Base-by-base conservation (phyloP, 768 basidiomycete species). In the Suillus weaverae region DNA sequence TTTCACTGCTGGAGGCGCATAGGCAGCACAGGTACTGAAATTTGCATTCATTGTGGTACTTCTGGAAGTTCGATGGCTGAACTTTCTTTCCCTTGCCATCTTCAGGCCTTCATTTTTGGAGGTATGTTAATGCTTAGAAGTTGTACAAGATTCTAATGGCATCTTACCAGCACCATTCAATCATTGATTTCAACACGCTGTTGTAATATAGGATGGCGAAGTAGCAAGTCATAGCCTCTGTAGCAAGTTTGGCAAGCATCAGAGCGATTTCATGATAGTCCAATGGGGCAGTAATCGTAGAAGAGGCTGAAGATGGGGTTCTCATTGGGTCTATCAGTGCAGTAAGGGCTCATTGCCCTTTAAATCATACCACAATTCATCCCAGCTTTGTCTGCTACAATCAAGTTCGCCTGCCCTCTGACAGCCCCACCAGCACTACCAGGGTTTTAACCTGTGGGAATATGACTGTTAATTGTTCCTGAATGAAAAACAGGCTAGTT, bases 1-100 rank as follows among this genome's bases (percentile, higher is more conserved):
- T 22, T 46, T 4, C 6, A 1, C 10, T 22, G 11, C n/a, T 48
- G 22, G 22, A 48, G 46, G 46, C 11, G 5, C 46, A 48, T 22
- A 48, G 13, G 22, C 48, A 50, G 48, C 48, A 50, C 6, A 8
- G 1, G 33, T 50, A 57, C 62, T 60, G 61, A 26, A 62, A 62
- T 35, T 33, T 22, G n/a, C 3, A 1, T 30, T 51, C 7, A 16
- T 30, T 3, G 4, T 8, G 14, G 8, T 51, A 51, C 50, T 51
- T 30, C 26, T 51, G 8, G 1, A 51, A 18, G 26, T 51, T 8
- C 3, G 4, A 51, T 0, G 2, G 50, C 1, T 0, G 14, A 51
- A 51, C 16, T 18, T 51, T 30, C 26, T 51, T 16, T 30, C 50
- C 50, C 14, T 51, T 1, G 13, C 26, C 7, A 30, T 51, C 26